Evolutionary conservation across 164 flowering plant genomes (phyloP), one percentile per base, ranked within the genome.

Genomic region (Vitis riparia): DNA sequence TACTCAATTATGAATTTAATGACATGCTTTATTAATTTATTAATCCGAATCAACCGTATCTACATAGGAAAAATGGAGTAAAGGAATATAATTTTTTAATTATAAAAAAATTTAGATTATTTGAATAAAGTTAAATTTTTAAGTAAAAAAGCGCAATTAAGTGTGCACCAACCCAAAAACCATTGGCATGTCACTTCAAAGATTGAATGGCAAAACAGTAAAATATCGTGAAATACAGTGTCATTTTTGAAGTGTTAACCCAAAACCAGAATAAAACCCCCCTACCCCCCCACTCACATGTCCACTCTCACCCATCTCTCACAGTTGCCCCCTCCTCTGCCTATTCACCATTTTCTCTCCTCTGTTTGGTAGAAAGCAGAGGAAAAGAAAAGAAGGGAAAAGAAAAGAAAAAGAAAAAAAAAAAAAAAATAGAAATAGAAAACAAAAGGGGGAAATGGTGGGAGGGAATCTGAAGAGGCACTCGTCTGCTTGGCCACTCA

Each of bases 251-350:
- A 37, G 15, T n/a, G 7, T 4, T 10, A 1, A 8, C 23, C 49
- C 73, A 59, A 70, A 70, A 11, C 73, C 70, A 59, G 57, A 66
- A 65, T 65, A 74, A 74, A 75, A 65, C 70, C 77, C 66, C 44
- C 44, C 44, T 37, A 37, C 44, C 44, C 44, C 27, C 69, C 44
- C 29, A 52, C 64, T 68, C 68, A 55, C 65, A 73, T 73, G 64
- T 37, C 56, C 37, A 14, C 49, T 49, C 56, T 44, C 66, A 30
- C 64, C 13, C n/a, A 48, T 15, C 70, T 27, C 72, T 17, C 57
- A 47, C 30, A 37, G 59, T 55, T 16, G 12, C 67, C 47, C 59
- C 65, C 56, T 63, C 69, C 76, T 57, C 76, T 56, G 32, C 60
- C 68, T 64, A 47, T 70, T 69, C 63, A 44, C 73, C 66, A 19